Percentiles rank a stretch among this genome's conserved stretches.
Evolutionary conservation across 495 filamentous ascomycete genomes (phyloP).

Genomic region (Podospora sp.): DNA sequence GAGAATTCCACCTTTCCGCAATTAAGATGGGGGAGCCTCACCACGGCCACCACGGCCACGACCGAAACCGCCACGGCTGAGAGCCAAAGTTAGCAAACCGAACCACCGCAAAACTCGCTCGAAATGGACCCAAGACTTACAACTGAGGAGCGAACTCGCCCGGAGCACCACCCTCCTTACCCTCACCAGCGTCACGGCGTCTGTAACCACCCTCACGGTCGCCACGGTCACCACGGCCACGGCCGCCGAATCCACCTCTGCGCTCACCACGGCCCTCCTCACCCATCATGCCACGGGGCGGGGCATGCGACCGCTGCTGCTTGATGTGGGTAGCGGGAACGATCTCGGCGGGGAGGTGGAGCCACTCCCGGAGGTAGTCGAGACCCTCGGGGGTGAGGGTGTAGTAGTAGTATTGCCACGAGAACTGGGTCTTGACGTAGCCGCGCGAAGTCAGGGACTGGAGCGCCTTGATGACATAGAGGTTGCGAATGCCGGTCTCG

Average conservation of each 20-base stretch:
- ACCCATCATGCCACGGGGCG: slow-evolving; percentile 97
- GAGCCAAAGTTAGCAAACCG: slow-evolving; percentile 35
- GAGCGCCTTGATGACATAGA: slow-evolving; percentile 96
- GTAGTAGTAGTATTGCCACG: slow-evolving; percentile 99
- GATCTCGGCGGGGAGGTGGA: slow-evolving; percentile 98
- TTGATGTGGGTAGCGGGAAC: slow-evolving; percentile 99
- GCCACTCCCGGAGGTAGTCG: slow-evolving; percentile 99
- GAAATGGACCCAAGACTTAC: slow-evolving; percentile 48
- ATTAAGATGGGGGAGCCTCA: slow-evolving; percentile 69
- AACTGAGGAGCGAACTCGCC: slow-evolving; percentile 95
- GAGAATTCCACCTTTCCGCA: slow-evolving; percentile 37
- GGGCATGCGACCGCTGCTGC: slow-evolving; percentile 98
- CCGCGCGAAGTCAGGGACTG: slow-evolving; percentile 97
- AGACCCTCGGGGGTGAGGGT: slow-evolving; percentile 98
- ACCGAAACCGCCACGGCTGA: slow-evolving; percentile 85
- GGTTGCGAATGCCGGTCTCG: slow-evolving; percentile 79
- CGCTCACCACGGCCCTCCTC: slow-evolving; percentile 83
- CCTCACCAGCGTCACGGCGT: slow-evolving; percentile 75
- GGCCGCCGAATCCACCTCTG: slow-evolving; percentile 59
- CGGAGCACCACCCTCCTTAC: slow-evolving; percentile 94
- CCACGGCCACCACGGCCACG: slow-evolving; percentile 82
- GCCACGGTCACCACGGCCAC: slow-evolving; percentile 67
- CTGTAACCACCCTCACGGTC: slow-evolving; percentile 94
- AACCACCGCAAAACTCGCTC: neutral
- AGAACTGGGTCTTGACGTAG: slow-evolving; percentile 99